Conservation (phyloP, 148 eudicot genomes). For the Rhododendron ovatum region DNA sequence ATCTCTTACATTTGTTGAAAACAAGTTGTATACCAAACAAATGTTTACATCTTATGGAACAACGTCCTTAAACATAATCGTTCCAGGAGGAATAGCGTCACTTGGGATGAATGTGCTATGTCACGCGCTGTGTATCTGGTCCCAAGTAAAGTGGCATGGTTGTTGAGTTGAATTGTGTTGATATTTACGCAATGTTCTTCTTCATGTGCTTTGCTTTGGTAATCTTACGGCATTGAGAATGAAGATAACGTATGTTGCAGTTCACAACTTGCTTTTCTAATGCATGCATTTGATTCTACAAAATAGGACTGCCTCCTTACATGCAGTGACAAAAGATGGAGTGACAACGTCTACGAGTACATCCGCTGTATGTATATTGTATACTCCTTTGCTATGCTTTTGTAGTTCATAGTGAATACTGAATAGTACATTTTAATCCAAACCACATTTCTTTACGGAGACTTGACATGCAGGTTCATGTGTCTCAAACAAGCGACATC, state of each 20-base stretch:
- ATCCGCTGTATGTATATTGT: slow-evolving; percentile 22
- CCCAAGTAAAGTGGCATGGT: not conserved
- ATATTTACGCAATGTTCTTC: not conserved
- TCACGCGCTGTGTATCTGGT: not conserved
- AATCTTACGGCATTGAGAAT: not conserved
- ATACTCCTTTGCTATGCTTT: not conserved
- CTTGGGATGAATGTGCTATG: not conserved
- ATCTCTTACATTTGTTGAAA: not conserved
- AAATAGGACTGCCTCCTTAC: slow-evolving; percentile 29
- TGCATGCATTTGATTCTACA: not conserved
- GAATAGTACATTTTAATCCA: not conserved
- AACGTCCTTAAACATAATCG: not conserved
- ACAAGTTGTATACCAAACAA: not conserved
- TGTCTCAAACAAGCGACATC: slow-evolving; percentile 15
- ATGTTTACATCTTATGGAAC: not conserved
- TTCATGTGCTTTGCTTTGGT: not conserved
- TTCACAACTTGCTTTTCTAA: not conserved
- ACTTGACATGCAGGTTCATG: slow-evolving; percentile 15
- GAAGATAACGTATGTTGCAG: not conserved
- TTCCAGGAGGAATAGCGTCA: not conserved
- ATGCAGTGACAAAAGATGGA: slow-evolving; percentile 19
- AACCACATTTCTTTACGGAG: not conserved
- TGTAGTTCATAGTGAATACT: not conserved
- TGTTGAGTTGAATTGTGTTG: not conserved
- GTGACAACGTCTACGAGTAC: slow-evolving; percentile 13